Percentiles rank a stretch among this genome's conserved stretches.
phyloP scores from a whole-genome alignment of 2,329 filamentous ascomycete species.

The Stemphylium beticola region DNA sequence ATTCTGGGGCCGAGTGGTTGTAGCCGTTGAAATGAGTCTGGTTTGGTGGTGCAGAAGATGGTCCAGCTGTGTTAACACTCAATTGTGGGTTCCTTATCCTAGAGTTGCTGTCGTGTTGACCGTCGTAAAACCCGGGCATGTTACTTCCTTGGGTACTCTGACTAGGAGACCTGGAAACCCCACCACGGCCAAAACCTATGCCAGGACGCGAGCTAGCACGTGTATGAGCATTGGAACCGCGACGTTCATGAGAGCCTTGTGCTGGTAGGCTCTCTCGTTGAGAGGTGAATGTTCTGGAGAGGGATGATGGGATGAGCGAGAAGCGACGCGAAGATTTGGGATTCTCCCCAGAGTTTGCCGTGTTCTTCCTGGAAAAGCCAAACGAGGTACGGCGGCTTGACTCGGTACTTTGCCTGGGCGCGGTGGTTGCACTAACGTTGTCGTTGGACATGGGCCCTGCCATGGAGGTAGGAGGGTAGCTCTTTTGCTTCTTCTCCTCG shows the following conservation, averaged over 20 bases:
- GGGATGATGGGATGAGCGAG: slow-evolving; percentile 57
- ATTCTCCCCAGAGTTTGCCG: slow-evolving; percentile 42
- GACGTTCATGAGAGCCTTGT: slow-evolving; percentile 41
- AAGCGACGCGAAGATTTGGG: slow-evolving; percentile 55
- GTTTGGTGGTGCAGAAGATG: slow-evolving; percentile 45
- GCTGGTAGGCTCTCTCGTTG: slow-evolving; percentile 46
- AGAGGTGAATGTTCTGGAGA: slow-evolving; percentile 54
- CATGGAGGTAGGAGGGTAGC: slow-evolving; percentile 93
- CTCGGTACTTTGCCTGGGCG: slow-evolving; percentile 55
- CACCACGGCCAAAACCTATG: slow-evolving; percentile 53
- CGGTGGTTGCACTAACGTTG: slow-evolving; percentile 41
- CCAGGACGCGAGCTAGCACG: slow-evolving; percentile 44
- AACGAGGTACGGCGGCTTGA: slow-evolving; percentile 58
- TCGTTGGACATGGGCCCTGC: slow-evolving; percentile 70
- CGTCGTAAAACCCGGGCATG: slow-evolving; percentile 53
- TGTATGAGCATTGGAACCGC: slow-evolving; percentile 38
- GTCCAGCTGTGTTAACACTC: slow-evolving; percentile 21
- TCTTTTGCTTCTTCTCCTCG: slow-evolving; percentile 66
- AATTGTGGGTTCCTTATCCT: slow-evolving; percentile 28
- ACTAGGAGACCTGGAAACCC: slow-evolving; percentile 52
- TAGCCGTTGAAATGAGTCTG: slow-evolving; percentile 46
- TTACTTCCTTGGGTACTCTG: slow-evolving; percentile 54
- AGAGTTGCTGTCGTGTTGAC: slow-evolving; percentile 41
- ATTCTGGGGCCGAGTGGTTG: slow-evolving; percentile 28
- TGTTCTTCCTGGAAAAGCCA: slow-evolving; percentile 56